These are phyloP conservation scores for Acmispon strigosus DNA, from an alignment of 306 rosid genomes.

Conservation along the genomic window DNA sequence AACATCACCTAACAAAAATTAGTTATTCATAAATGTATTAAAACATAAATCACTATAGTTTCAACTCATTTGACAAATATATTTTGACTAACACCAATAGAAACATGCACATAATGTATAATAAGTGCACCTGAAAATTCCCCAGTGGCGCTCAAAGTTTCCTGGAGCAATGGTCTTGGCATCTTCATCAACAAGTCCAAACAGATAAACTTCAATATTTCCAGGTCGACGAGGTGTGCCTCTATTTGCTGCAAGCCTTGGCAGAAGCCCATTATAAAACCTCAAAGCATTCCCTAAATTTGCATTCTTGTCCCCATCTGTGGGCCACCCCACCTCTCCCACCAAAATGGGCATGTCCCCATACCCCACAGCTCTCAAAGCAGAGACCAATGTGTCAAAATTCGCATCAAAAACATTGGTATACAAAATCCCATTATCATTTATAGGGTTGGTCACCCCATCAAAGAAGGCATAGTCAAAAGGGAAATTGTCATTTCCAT, in stretches of 20 bases:
- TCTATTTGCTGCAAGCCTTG: constrained; percentile 52
- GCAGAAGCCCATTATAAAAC: constrained; percentile 79
- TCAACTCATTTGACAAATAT: too few species aligned
- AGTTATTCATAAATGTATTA: too few species aligned
- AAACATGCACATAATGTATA: too few species aligned
- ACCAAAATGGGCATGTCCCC: constrained; percentile 70
- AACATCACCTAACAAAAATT: too few species aligned
- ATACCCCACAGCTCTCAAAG: constrained; percentile 54
- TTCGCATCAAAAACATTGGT: constrained; percentile 91
- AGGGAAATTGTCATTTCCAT: constrained; percentile 76
- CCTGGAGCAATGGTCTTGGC: constrained; percentile 81
- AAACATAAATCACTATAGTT: too few species aligned
- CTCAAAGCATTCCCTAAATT: constrained; percentile 63
- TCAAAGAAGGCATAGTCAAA: constrained; percentile 91
- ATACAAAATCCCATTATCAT: constrained; percentile 66
- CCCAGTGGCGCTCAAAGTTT: constrained; percentile 92
- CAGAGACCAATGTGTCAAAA: constrained; percentile 81
- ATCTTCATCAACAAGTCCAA: constrained; percentile 88
- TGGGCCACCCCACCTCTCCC: constrained; percentile 99
- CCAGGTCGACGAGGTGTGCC: constrained; percentile 82
- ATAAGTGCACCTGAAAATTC: constrained; percentile 37
- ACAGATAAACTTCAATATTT: constrained; percentile 69
- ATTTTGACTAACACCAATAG: too few species aligned
- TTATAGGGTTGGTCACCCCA: constrained; percentile 57
- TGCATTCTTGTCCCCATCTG: constrained; percentile 87